Percentiles rank a stretch among this genome's conserved stretches.
Conservation (phyloP, 176 grass and related monocot genomes). For the Calamus simplicifolius region DNA sequence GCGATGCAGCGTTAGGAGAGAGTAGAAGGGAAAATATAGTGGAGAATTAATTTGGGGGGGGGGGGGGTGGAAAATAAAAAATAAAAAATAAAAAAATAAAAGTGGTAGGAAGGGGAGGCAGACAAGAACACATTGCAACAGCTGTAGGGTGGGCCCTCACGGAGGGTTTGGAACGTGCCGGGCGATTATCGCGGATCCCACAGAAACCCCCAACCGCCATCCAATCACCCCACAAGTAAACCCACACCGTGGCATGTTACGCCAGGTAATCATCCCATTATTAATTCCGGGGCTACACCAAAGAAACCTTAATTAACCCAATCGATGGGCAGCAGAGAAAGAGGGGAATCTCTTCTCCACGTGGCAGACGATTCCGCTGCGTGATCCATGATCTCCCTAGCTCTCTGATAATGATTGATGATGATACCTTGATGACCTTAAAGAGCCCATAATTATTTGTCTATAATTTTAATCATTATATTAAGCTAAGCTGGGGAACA, state of each 20-base stretch:
- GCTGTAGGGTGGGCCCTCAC: background rate
- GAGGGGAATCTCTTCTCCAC: background rate
- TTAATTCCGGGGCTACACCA: too few relatives aligned
- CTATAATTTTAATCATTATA: too few relatives aligned
- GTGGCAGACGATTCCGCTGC: constrained; percentile 10
- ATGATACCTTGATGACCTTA: background rate
- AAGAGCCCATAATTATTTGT: too few relatives aligned
- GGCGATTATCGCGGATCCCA: constrained; percentile 21
- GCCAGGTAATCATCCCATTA: too few relatives aligned
- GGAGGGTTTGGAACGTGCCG: background rate
- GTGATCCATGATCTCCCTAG: background rate
- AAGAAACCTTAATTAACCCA: too few relatives aligned
- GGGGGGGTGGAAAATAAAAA: background rate
- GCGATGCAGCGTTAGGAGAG: too few relatives aligned
- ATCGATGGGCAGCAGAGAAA: background rate
- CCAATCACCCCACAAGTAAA: background rate
- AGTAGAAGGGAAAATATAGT: too few relatives aligned
- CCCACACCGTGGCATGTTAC: constrained; percentile 4
- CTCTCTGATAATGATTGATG: background rate
- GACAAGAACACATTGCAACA: constrained; percentile 5
- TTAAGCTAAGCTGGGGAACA: too few relatives aligned
- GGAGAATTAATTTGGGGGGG: too few relatives aligned
- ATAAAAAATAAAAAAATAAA: background rate
- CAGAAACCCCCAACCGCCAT: background rate
- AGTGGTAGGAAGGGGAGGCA: background rate